Percentiles rank a stretch among this genome's conserved stretches.
Conservation (phyloP, 306 rosid species). For the Cicer bijugum region DNA sequence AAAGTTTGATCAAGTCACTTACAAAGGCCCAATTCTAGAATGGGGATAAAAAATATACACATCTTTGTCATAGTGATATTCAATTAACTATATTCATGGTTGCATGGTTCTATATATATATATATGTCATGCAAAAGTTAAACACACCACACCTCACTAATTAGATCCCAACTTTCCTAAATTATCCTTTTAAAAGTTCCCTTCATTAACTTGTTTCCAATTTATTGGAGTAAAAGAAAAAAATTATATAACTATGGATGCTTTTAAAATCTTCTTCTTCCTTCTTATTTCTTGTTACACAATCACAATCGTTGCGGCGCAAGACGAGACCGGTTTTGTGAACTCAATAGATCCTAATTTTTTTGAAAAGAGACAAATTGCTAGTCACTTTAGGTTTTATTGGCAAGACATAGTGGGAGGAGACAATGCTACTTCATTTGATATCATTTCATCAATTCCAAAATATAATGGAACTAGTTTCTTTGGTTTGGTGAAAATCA, state of each 20-base stretch:
- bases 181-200: not conserved
- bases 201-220: not conserved
- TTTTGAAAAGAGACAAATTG: conserved; percentile 40
- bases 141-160: not conserved
- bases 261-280: not conserved
- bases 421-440: conserved; percentile 31
- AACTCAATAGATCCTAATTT: conserved; percentile 42
- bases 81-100: not conserved
- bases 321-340: conserved; percentile 35
- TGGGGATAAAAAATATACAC: not conserved
- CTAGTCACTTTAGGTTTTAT: conserved; percentile 58
- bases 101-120: too few species aligned
- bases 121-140: not conserved
- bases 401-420: conserved; percentile 66
- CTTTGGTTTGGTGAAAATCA: conserved; percentile 41
- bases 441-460: conserved; percentile 25
- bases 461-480: conserved; percentile 20
- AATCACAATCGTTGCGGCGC: conserved; percentile 5
- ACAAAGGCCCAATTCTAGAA: not conserved
- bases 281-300: conserved; percentile 25
- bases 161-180: not conserved
- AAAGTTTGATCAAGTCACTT: not conserved
- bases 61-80: not conserved
- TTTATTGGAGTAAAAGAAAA: not conserved
- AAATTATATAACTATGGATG: not conserved